Conservation (phyloP, 2,329 filamentous ascomycete genomes). For the Fusarium torulosum region DNA sequence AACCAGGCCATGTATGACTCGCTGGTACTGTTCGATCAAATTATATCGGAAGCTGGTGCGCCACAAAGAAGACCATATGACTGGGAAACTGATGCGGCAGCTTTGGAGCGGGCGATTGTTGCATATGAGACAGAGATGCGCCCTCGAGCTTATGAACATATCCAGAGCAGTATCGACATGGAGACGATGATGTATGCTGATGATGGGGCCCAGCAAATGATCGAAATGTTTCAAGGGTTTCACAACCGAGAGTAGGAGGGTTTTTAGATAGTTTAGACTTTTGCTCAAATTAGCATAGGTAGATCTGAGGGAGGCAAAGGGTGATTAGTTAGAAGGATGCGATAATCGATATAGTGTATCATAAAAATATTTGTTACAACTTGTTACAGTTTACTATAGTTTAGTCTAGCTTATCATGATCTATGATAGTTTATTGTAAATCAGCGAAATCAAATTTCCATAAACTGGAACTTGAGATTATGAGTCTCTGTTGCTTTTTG, state of each 20-base stretch:
- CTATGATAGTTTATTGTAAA: no score
- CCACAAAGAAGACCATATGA: background rate
- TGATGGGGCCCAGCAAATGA: constrained; percentile 9
- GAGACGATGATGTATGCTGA: constrained; percentile 9
- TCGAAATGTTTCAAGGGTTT: background rate
- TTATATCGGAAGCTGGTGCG: background rate
- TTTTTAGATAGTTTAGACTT: no score
- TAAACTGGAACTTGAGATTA: no score
- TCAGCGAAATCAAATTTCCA: no score
- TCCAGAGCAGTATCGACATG: constrained; percentile 17
- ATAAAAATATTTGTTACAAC: no score
- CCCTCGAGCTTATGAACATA: constrained; percentile 1
- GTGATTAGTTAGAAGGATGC: background rate
- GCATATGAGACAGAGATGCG: constrained; percentile 6
- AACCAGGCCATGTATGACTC: constrained; percentile 18
- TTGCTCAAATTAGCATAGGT: no score
- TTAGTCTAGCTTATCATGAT: no score
- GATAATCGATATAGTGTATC: no score
- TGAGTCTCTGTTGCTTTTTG: no score
- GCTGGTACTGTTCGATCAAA: background rate
- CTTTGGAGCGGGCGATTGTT: background rate
- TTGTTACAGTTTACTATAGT: no score
- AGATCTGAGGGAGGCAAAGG: no score
- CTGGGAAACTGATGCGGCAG: background rate
- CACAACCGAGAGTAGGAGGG: no score